These are phyloP conservation scores for Hamamelis virginiana DNA, from an alignment of 164 flowering plant species.

Conservation along the genomic window DNA sequence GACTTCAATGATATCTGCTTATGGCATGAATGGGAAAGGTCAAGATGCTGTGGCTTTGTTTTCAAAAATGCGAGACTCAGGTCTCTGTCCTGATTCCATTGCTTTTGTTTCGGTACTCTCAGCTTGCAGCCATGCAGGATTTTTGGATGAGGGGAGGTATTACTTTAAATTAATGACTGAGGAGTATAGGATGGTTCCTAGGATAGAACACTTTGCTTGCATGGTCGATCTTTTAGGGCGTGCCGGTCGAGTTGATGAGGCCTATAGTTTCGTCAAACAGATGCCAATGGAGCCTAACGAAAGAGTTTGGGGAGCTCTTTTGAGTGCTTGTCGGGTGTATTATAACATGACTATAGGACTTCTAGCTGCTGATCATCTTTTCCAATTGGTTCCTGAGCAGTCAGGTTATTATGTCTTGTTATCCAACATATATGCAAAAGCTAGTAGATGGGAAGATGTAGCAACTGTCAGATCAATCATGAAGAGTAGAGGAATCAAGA, in stretches of 20 bases:
- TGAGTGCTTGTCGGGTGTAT: conserved; percentile 38
- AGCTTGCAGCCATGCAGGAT: conserved; percentile 43
- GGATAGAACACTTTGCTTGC: conserved; percentile 37
- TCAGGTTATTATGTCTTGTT: conserved; percentile 45
- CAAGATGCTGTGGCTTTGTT: conserved; percentile 33
- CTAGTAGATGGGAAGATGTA: conserved; percentile 41
- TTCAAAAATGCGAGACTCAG: conserved; percentile 26
- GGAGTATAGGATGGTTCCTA: conserved; percentile 22
- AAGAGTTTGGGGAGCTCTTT: conserved; percentile 43
- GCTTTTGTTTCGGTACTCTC: conserved; percentile 39
- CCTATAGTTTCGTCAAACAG: conserved; percentile 26
- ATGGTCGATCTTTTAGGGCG: conserved; percentile 44
- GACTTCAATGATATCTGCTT: conserved; percentile 40
- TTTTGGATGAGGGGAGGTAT: conserved; percentile 28
- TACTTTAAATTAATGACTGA: conserved; percentile 30
- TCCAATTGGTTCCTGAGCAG: conserved; percentile 31
- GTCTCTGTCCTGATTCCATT: conserved; percentile 34
- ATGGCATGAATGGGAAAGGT: conserved; percentile 34
- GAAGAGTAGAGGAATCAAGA: conserved; percentile 34
- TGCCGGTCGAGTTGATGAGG: conserved; percentile 34
- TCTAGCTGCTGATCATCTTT: conserved; percentile 35
- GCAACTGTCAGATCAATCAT: conserved; percentile 26
- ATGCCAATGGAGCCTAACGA: conserved; percentile 40
- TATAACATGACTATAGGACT: conserved; percentile 31
- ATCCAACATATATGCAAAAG: conserved; percentile 44